Base-by-base conservation (phyloP, 1,139 yeast species). In the Suhomyces terraborum region DNA sequence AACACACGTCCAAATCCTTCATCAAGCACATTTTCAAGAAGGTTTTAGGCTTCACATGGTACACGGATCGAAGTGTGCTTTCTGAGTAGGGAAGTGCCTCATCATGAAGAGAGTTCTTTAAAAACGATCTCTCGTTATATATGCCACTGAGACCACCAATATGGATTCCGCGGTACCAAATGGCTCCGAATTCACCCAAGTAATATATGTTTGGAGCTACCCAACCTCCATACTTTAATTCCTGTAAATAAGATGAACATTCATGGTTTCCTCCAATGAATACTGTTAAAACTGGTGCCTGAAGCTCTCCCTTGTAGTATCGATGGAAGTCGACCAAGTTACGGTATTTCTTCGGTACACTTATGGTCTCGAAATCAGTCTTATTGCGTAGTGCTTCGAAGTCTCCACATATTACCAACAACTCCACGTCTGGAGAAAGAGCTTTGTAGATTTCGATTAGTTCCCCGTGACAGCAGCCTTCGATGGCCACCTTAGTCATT, bases 201-300 rank as follows among this genome's bases (percentile, higher is more conserved):
- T 82, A 94, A 61, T 84, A 94, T n/a, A 93, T 88, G 50, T 85
- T 84, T 1, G 88, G 88, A 1, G 96, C 95, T 1, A 87, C 93
- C 89, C 94, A 94, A 0, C 99, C 99, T 8, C 99, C 99, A 57
- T 75, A 79, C 48, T 79, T 80, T 45, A 91, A 64, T 52, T 87
- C 91, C 51, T 79, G 74, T 49, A 93, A 56, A 59, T 86, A 88
- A 46, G 82, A 79, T 43, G 94, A 85, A 7, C 94, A 82, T 58
- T 93, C 99, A 56, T 93, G 99, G 62, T 93, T 93, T 0, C 99
- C 99, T 3, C 98, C 98, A 34, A 94, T 79, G 51, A 93, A 84
- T 0, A 93, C 53, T 0, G 98, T 93, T 32, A 81, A 62, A 2
- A 84, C 73, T 0, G 97, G 96, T 0, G 97, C 96, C 23, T 43